Evolutionary conservation across 352 stramenopile genomes (phyloP).

Genomic region (Phytophthora pini): DNA sequence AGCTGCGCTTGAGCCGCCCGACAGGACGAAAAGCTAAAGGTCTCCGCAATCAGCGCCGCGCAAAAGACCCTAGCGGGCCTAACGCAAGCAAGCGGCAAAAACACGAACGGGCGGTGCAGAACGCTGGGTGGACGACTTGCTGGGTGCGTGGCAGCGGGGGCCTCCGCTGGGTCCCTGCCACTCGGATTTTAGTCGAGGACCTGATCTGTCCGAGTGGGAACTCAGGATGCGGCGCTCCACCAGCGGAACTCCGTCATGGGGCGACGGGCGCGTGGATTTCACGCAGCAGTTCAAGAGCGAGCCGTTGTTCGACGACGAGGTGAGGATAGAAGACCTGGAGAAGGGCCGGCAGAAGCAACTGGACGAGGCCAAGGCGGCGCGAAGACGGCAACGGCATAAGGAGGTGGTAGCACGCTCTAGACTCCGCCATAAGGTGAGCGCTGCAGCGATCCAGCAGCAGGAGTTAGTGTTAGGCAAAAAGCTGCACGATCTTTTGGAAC

Average conservation of each 20-base stretch:
- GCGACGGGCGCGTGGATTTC: background rate
- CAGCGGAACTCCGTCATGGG: no score
- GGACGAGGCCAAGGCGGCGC: constrained; percentile 33
- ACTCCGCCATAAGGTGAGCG: constrained; percentile 34
- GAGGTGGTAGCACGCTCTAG: constrained; percentile 45
- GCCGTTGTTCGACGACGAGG: constrained; percentile 32
- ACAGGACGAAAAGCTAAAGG: constrained; percentile 29
- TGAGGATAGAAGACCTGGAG: constrained; percentile 28
- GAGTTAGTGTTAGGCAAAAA: constrained; percentile 30
- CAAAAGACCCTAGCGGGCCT: constrained; percentile 13
- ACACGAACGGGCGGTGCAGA: constrained; percentile 24
- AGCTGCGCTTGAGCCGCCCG: constrained; percentile 18
- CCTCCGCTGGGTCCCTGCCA: constrained; percentile 11
- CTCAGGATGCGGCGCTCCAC: background rate
- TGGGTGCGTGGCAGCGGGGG: constrained; percentile 8
- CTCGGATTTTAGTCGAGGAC: constrained; percentile 31
- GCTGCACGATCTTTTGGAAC: constrained; percentile 36
- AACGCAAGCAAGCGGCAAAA: constrained; percentile 34
- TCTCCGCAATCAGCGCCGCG: constrained; percentile 24
- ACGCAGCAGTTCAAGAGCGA: constrained; percentile 25
- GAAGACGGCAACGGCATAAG: constrained; percentile 38
- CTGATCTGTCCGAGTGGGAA: constrained; percentile 9
- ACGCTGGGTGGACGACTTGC: constrained; percentile 17
- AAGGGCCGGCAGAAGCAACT: constrained; percentile 25
- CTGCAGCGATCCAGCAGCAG: constrained; percentile 36